Evolutionary conservation across 2,329 filamentous ascomycete species (phyloP).

Genomic region (Penicillium oxalicum): DNA sequence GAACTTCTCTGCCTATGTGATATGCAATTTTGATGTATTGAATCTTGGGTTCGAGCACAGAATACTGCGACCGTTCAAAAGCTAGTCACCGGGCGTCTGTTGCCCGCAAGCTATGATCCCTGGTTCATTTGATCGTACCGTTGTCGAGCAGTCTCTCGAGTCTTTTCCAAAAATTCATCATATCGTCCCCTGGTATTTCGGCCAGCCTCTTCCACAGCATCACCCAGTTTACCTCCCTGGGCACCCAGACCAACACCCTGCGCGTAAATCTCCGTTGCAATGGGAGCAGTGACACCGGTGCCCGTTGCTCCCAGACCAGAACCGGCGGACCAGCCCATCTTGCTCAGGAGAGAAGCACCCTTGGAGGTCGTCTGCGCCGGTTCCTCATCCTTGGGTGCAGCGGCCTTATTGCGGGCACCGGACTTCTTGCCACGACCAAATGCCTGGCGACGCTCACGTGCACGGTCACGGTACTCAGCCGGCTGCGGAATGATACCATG

Average conservation of each 20-base stretch:
- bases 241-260: conserved; percentile 47
- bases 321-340: conserved; percentile 48
- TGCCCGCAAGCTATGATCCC: conserved; percentile 1
- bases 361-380: conserved; percentile 37
- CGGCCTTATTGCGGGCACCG: conserved; percentile 16
- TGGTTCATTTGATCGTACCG: conserved; percentile 41
- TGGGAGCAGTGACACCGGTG: conserved; percentile 43
- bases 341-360: conserved; percentile 46
- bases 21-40: neutral
- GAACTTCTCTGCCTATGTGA: neutral
- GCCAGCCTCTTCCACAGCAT: conserved; percentile 44
- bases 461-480: conserved; percentile 44
- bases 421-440: conserved; percentile 32
- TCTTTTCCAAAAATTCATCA: conserved; percentile 45
- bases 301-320: conserved; percentile 45
- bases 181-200: conserved; percentile 45
- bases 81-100: too few species aligned
- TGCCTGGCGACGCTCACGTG: conserved; percentile 41
- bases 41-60: too few species aligned
- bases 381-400: conserved; percentile 28
- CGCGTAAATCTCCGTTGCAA: conserved; percentile 45
- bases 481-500: conserved; percentile 33
- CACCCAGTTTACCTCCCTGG: conserved; percentile 45
- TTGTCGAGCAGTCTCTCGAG: conserved; percentile 43
- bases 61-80: too few species aligned